Evolutionary conservation across 805 yeast genomes (phyloP), one percentile per base, ranked within the genome.

Genomic region (Ogataea ganodermae): DNA sequence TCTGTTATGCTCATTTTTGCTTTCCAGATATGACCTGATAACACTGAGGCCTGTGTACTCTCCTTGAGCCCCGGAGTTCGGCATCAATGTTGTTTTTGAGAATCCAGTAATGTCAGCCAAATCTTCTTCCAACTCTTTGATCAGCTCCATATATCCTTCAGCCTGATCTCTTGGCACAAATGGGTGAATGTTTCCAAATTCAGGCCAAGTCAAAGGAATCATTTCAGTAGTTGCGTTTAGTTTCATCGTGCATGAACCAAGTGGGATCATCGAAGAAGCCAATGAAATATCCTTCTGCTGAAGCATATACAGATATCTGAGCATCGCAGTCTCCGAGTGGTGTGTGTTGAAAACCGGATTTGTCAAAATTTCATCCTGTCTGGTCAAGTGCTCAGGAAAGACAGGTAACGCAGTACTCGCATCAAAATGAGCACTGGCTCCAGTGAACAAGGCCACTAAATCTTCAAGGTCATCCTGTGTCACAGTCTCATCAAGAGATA

Each of bases 61-160:
- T 68, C 99, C 99, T 69, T 92, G 97, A 32, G 99, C 98, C 57
- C 99, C 99, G 32, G 97, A 89, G 66, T 94, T 94, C 53, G 99
- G 99, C 84, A 89, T 95, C 50, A 89, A 72, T 2, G 97, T 87
- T 17, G 96, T 85, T 33, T 88, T 92, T 51, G 83, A 88, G 61
- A 94, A 89, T 0, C 98, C 98, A 9, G 99, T 92, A 54, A 94
- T 91, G 54, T 86, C 89, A 47, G 91, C 87, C 56, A 94, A 74
- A 68, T 94, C 98, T 30, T 74, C 71, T 66, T 88, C 96, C 27
- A 94, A 78, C 62, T 88, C 96, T 18, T 68, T 62, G 42, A 91
- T 80, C 50, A 94, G 70, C 63, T 86, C 85, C 55, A 76, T 65
- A 69, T 92, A 94, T 31, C 99, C 99, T 55, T 73, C 62, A n/a